Conservation (phyloP, 2,329 filamentous ascomycete species). For the Colletotrichum musicola region DNA sequence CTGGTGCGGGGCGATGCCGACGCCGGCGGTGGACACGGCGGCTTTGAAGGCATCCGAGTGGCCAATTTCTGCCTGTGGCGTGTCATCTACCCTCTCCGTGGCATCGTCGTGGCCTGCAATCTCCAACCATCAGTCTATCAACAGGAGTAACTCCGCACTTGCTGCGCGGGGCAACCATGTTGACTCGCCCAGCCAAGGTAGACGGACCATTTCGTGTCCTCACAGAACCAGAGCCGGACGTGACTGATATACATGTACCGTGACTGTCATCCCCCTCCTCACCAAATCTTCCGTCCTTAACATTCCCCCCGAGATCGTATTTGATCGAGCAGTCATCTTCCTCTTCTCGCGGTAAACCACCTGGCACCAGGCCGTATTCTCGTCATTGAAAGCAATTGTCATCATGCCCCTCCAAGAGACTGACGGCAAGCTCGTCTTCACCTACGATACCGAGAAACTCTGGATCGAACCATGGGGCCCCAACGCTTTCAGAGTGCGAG, state of each 20-base stretch:
- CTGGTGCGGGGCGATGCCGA: conserved; percentile 24
- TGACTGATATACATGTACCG: not conserved
- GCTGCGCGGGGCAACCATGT: not conserved
- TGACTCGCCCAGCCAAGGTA: not conserved
- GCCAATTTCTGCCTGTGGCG: conserved; percentile 2
- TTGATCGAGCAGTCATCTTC: too few relatives aligned
- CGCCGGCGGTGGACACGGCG: conserved; percentile 22
- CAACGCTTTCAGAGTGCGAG: conserved; percentile 60
- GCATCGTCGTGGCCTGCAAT: conserved; percentile 21
- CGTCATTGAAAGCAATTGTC: not conserved
- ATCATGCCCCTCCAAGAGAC: conserved; percentile 24
- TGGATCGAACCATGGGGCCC: conserved; percentile 63
- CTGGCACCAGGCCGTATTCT: not conserved
- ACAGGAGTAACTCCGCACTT: conserved; percentile 35
- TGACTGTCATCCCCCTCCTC: too few relatives aligned
- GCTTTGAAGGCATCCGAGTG: conserved; percentile 33
- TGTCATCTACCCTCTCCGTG: conserved; percentile 25
- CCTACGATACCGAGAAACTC: conserved; percentile 59
- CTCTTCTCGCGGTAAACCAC: too few relatives aligned
- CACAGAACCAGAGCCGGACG: not conserved
- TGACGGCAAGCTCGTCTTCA: conserved; percentile 39
- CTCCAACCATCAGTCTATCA: conserved; percentile 16
- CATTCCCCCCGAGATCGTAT: not conserved
- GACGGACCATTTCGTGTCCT: not conserved
- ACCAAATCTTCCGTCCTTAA: not conserved